Percentiles rank a stretch among this genome's conserved stretches.
Evolutionary conservation across 257 asterid species (phyloP).

Genomic region (Rubia yunnanensis): DNA sequence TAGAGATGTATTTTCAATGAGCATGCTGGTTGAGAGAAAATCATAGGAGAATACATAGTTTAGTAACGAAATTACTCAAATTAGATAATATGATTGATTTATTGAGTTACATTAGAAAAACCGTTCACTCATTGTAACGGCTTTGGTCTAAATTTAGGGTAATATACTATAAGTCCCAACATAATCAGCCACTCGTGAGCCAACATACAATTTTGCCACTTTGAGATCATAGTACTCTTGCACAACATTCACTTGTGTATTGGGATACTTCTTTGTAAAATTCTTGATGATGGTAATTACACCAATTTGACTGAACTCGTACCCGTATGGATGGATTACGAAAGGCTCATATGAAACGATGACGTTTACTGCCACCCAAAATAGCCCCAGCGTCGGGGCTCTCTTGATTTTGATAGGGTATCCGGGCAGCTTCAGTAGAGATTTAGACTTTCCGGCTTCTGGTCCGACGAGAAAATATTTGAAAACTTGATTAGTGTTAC

Average conservation of each 20-base stretch:
- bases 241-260: not conserved
- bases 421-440: not conserved
- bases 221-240: not conserved
- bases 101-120: too few species aligned
- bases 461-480: not conserved
- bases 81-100: too few species aligned
- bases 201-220: not conserved
- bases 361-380: slow-evolving; percentile 1
- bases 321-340: not conserved
- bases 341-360: not conserved
- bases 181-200: not conserved
- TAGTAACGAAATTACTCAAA: too few species aligned
- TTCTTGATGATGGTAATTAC: not conserved
- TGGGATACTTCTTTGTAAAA: not conserved
- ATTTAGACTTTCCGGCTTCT: not conserved
- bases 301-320: not conserved
- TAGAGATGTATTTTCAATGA: too few species aligned
- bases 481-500: not conserved
- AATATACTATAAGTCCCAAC: not conserved
- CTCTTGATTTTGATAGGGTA: not conserved
- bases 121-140: too few species aligned
- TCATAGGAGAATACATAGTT: too few species aligned
- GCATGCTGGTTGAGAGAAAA: too few species aligned
- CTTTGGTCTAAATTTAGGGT: too few species aligned
- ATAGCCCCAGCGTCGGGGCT: not conserved